Conservation (phyloP, 2,329 filamentous ascomycete genomes). For the Fusarium graminum region DNA sequence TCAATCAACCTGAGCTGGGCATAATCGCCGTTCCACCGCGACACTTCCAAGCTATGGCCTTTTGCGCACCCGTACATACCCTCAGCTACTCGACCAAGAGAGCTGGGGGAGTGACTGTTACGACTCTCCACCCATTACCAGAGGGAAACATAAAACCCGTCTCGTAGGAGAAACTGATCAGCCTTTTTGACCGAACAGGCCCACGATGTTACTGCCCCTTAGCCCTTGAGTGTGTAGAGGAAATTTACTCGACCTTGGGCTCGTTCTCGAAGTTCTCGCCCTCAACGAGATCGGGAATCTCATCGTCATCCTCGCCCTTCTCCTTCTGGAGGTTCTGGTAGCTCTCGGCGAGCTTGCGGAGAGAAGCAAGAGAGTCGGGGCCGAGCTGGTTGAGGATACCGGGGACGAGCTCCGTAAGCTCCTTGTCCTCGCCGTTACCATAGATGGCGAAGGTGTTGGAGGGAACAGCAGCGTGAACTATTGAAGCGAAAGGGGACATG, state of each 20-base stretch:
- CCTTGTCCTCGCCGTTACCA: slow-evolving; percentile 98
- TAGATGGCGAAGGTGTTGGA: slow-evolving; percentile 99
- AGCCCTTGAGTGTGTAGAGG: slow-evolving; percentile 37
- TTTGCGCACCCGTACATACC: slow-evolving; percentile 48
- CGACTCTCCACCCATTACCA: slow-evolving; percentile 46
- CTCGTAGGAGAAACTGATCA: slow-evolving; percentile 45
- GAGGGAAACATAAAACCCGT: slow-evolving; percentile 45
- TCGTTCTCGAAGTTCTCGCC: slow-evolving; percentile 99
- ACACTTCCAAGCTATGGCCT: slow-evolving; percentile 48
- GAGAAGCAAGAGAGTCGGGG: slow-evolving; percentile 95
- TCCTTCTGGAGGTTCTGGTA: slow-evolving; percentile 99
- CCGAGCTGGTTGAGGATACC: slow-evolving; percentile 99
- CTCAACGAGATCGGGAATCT: slow-evolving; percentile 96
- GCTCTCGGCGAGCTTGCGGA: slow-evolving; percentile 98
- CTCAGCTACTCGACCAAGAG: slow-evolving; percentile 44
- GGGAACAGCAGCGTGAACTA: slow-evolving; percentile 96
- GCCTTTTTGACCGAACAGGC: slow-evolving; percentile 45
- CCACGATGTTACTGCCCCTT: slow-evolving; percentile 47
- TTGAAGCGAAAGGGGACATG: slow-evolving; percentile 11
- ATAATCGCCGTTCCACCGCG: slow-evolving; percentile 48
- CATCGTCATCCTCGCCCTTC: slow-evolving; percentile 83
- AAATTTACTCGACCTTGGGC: slow-evolving; percentile 89
- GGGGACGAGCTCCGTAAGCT: slow-evolving; percentile 98
- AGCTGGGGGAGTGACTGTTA: slow-evolving; percentile 45
- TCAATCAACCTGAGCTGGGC: slow-evolving; percentile 50